These are phyloP conservation scores for Plenodomus biglobosus DNA, from an alignment of 2,329 filamentous ascomycete species.

Conservation along the genomic window DNA sequence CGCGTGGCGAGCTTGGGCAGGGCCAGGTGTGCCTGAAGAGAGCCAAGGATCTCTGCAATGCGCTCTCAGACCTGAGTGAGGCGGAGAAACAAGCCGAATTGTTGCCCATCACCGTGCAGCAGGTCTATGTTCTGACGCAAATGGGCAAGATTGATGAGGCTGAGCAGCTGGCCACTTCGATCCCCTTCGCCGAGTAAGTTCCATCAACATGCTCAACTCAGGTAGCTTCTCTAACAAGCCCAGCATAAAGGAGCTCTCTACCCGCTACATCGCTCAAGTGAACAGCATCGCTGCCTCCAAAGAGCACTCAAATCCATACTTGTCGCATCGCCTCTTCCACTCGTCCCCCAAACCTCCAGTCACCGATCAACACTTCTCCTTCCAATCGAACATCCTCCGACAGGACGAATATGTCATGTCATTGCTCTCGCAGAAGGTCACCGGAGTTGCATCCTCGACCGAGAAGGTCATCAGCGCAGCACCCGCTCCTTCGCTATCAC, in stretches of 20 bases:
- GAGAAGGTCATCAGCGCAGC: conserved; percentile 52
- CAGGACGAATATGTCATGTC: conserved; percentile 67
- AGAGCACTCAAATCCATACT: conserved; percentile 63
- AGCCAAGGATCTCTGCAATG: conserved; percentile 70
- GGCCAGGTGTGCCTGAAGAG: conserved; percentile 69
- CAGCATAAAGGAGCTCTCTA: conserved; percentile 68
- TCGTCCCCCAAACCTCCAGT: conserved; percentile 55
- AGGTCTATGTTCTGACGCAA: conserved; percentile 69
- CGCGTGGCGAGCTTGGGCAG: conserved; percentile 65
- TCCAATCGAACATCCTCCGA: conserved; percentile 63
- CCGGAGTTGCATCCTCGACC: conserved; percentile 63
- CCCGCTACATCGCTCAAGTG: conserved; percentile 66
- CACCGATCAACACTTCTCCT: conserved; percentile 69
- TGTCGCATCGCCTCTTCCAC: conserved; percentile 64
- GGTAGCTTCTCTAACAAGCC: conserved; percentile 14
- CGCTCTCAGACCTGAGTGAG: conserved; percentile 70
- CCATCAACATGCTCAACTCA: neutral
- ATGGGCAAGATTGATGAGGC: conserved; percentile 69
- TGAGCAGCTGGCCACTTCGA: conserved; percentile 60
- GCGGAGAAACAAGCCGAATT: conserved; percentile 75
- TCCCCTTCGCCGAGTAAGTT: conserved; percentile 63
- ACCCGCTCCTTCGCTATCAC: conserved; percentile 49
- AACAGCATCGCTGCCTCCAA: conserved; percentile 59
- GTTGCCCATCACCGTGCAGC: conserved; percentile 74
- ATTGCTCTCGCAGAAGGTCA: conserved; percentile 67